These are phyloP conservation scores for Penicillium verhagenii DNA, from an alignment of 495 filamentous ascomycete species.

Conservation along the genomic window DNA sequence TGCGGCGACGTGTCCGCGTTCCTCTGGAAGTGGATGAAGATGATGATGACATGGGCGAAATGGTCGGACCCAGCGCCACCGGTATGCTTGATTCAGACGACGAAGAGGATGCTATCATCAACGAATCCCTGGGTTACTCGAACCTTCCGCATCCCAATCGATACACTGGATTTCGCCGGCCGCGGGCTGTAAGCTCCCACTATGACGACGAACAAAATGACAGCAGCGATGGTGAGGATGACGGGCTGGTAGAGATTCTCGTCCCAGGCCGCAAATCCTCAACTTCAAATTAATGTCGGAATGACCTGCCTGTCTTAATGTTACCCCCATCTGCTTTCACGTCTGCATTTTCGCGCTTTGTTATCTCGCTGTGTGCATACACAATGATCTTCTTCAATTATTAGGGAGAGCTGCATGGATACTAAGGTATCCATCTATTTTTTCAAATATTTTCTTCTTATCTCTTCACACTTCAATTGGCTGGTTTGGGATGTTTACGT, in stretches of 20 bases:
- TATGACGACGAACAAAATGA: constrained; percentile 46
- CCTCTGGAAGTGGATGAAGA: constrained; percentile 50
- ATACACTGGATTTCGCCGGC: constrained; percentile 35
- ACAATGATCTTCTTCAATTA: constrained; percentile 1
- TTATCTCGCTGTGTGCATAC: constrained; percentile 2
- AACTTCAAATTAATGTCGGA: constrained; percentile 20
- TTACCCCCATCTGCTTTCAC: constrained; percentile 12
- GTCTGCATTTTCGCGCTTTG: constrained; percentile 5
- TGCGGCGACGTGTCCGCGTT: constrained; percentile 38
- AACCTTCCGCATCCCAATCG: constrained; percentile 35
- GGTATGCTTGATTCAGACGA: constrained; percentile 47
- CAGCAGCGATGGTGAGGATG: constrained; percentile 49
- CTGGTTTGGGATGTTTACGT: constrained; percentile 16
- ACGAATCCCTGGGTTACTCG: constrained; percentile 46
- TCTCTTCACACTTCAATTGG: constrained; percentile 9
- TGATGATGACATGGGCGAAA: constrained; percentile 51
- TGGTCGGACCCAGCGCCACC: constrained; percentile 42
- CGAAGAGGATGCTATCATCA: constrained; percentile 50
- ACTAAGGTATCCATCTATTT: neutral
- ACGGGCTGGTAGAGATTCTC: constrained; percentile 49
- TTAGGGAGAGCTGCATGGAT: constrained; percentile 5
- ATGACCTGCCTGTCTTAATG: constrained; percentile 5
- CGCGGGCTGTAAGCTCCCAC: constrained; percentile 34
- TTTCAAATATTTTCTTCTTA: constrained; percentile 2
- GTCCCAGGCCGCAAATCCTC: constrained; percentile 44